phyloP scores from a whole-genome alignment of 805 yeast species.

The Isabelozyma rhagii region DNA sequence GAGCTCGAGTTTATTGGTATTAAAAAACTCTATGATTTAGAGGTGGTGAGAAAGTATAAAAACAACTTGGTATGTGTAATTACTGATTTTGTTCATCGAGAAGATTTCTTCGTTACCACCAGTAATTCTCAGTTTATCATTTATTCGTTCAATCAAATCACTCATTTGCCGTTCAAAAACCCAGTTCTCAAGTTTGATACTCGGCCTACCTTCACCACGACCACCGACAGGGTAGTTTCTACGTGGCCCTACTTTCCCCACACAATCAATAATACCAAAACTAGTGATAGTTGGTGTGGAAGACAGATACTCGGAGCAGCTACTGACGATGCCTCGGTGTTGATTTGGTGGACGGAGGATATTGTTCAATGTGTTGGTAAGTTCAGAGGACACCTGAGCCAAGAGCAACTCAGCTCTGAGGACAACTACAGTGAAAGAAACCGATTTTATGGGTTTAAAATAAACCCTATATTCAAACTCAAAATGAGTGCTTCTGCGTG shows the following conservation, averaged over 20 bases:
- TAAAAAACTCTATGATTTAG: slow-evolving; percentile 15
- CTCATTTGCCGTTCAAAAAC: slow-evolving; percentile 21
- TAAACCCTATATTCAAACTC: slow-evolving; percentile 24
- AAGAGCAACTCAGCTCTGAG: not conserved
- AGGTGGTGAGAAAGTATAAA: slow-evolving; percentile 34
- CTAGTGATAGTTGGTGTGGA: slow-evolving; percentile 25
- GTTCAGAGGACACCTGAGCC: not conserved
- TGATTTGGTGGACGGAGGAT: slow-evolving; percentile 31
- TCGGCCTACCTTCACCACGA: slow-evolving; percentile 37
- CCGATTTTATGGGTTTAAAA: slow-evolving; percentile 15
- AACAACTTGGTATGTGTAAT: slow-evolving; percentile 33
- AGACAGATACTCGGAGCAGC: slow-evolving; percentile 47
- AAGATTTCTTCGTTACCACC: slow-evolving; percentile 27
- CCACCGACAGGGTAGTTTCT: slow-evolving; percentile 38
- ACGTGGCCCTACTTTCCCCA: slow-evolving; percentile 57
- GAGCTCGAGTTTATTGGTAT: slow-evolving; percentile 20
- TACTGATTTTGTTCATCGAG: slow-evolving; percentile 6
- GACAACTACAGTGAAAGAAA: not conserved
- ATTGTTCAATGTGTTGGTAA: slow-evolving; percentile 14
- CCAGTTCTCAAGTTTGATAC: slow-evolving; percentile 38
- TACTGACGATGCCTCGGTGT: slow-evolving; percentile 45
- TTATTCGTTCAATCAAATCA: slow-evolving; percentile 25
- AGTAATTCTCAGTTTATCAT: slow-evolving; percentile 32
- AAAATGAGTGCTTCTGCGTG: slow-evolving; percentile 50
- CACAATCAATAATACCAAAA: slow-evolving; percentile 50